Percentiles rank a stretch among this genome's conserved stretches.
Evolutionary conservation across 2,329 filamentous ascomycete genomes (phyloP).

Genomic region (Neoscytalidium dimidiatum): DNA sequence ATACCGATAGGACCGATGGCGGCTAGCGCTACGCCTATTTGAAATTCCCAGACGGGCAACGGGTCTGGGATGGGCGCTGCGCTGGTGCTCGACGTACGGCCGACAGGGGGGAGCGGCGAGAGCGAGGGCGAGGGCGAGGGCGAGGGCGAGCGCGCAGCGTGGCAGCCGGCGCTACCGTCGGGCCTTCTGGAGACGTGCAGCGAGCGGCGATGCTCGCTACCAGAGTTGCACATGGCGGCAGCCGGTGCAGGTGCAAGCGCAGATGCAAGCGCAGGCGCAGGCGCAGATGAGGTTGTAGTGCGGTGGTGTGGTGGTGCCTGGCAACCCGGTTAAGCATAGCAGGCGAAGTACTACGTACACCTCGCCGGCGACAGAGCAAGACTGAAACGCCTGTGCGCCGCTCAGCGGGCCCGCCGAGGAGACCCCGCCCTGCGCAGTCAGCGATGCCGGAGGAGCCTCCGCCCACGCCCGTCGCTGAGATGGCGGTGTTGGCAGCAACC

Average conservation of each 20-base stretch:
- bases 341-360: no score
- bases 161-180: conserved; percentile 12
- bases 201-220: background rate
- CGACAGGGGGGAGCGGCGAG: background rate
- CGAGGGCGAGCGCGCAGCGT: background rate
- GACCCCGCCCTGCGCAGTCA: background rate
- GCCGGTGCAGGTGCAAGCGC: background rate
- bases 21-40: no score
- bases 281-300: background rate
- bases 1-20: no score
- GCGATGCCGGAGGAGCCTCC: conserved; percentile 2
- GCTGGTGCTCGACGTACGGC: no score
- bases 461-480: background rate
- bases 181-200: conserved; percentile 1
- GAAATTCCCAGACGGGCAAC: no score
- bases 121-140: background rate
- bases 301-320: conserved; percentile 4
- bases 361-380: no score
- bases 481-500: background rate
- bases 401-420: background rate
- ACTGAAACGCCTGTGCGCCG: conserved; percentile 12
- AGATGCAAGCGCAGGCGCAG: background rate
- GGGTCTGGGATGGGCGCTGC: no score
- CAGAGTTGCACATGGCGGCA: background rate
- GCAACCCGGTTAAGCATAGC: background rate